phyloP scores from a whole-genome alignment of 2,329 filamentous ascomycete genomes.

The Ambrosiella beaveri region DNA sequence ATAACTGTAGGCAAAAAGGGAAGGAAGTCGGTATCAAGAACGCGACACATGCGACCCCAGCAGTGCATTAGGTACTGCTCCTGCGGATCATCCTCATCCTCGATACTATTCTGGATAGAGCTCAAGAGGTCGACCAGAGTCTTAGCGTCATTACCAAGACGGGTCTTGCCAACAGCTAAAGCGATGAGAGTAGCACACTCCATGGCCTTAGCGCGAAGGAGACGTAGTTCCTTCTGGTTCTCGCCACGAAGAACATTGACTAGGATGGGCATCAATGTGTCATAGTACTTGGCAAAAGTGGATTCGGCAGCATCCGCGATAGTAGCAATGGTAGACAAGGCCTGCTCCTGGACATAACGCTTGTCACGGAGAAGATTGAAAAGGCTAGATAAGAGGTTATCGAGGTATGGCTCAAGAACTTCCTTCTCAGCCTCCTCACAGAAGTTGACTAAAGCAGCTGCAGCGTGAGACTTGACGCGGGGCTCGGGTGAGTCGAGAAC shows the following conservation, averaged over 20 bases:
- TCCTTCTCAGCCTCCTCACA: conserved; percentile 94
- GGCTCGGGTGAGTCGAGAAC: conserved; percentile 80
- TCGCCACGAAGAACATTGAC: conserved; percentile 80
- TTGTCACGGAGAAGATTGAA: conserved; percentile 81
- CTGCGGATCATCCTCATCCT: conserved; percentile 85
- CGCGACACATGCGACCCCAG: conserved; percentile 97
- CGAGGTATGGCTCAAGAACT: conserved; percentile 82
- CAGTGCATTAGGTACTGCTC: conserved; percentile 95
- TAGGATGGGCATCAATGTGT: conserved; percentile 84
- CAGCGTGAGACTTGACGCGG: conserved; percentile 89
- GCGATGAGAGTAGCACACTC: conserved; percentile 95
- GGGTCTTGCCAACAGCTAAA: conserved; percentile 82
- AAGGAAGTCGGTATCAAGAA: conserved; percentile 76
- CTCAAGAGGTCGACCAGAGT: conserved; percentile 75
- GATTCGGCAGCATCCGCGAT: conserved; percentile 97
- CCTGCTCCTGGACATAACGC: conserved; percentile 94
- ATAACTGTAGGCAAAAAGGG: conserved; percentile 88
- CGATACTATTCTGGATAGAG: conserved; percentile 70
- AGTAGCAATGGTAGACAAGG: conserved; percentile 90
- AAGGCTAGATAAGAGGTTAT: conserved; percentile 67
- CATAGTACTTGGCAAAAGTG: conserved; percentile 89
- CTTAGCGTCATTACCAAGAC: conserved; percentile 74
- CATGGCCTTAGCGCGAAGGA: conserved; percentile 94
- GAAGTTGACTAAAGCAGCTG: conserved; percentile 96
- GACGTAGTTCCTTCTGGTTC: conserved; percentile 79